These are phyloP conservation scores for Lathyrus oleraceus DNA, from an alignment of 306 rosid genomes.

Conservation along the genomic window DNA sequence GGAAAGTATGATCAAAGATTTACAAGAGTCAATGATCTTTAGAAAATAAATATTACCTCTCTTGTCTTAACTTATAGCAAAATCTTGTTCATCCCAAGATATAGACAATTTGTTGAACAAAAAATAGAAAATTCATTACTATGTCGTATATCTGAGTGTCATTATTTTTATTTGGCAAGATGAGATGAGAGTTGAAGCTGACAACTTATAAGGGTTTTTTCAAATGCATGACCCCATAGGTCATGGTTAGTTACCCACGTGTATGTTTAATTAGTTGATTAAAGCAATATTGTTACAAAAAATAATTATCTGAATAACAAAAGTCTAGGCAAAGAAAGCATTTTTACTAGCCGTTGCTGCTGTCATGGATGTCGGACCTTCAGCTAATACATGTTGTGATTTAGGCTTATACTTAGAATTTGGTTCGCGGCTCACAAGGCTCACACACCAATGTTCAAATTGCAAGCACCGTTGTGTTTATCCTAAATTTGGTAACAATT, in stretches of 20 bases:
- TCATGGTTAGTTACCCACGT: slow-evolving; percentile 9
- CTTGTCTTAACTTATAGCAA: slow-evolving; percentile 31
- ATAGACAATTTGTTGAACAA: slow-evolving; percentile 30
- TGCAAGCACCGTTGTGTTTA: too few species aligned
- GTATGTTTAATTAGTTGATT: slow-evolving; percentile 11
- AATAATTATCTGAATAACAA: neutral
- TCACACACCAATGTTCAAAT: too few species aligned
- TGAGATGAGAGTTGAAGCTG: slow-evolving; percentile 19
- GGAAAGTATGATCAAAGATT: slow-evolving; percentile 38
- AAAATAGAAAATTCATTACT: slow-evolving; percentile 24
- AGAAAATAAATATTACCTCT: slow-evolving; percentile 22
- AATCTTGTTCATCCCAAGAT: slow-evolving; percentile 39
- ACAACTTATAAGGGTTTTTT: slow-evolving; percentile 25
- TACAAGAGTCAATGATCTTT: slow-evolving; percentile 53
- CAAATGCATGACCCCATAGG: slow-evolving; percentile 25
- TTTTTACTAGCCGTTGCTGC: too few species aligned
- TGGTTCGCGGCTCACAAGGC: too few species aligned
- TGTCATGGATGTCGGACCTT: too few species aligned
- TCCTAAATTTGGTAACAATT: too few species aligned
- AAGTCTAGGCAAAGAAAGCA: neutral
- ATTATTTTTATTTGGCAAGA: neutral
- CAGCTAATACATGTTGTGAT: too few species aligned
- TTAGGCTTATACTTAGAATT: too few species aligned
- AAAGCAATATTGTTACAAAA: neutral
- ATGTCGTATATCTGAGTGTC: slow-evolving; percentile 16